phyloP scores from a whole-genome alignment of 2,329 filamentous ascomycete genomes.

The Xylaria digitata region DNA sequence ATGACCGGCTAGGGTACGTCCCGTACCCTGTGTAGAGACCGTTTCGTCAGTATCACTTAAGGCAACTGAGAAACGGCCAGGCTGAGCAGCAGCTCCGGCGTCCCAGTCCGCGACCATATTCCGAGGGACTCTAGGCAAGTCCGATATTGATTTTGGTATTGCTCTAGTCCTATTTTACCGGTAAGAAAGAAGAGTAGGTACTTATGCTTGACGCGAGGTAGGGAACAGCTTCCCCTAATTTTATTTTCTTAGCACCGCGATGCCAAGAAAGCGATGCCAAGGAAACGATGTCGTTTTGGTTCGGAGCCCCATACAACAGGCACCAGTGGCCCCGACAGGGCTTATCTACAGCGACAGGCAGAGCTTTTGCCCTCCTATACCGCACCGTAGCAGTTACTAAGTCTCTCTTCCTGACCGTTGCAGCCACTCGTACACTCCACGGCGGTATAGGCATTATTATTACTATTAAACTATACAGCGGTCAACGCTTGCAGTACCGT shows the following conservation, averaged over 20 bases:
- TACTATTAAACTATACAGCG: neutral
- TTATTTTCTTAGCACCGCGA: constrained; percentile 11
- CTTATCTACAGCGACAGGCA: neutral
- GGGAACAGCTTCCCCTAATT: constrained; percentile 13
- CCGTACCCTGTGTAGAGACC: constrained; percentile 2
- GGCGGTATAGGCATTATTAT: too few species aligned
- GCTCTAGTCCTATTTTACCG: neutral
- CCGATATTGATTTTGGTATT: neutral
- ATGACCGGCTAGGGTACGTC: constrained; percentile 16
- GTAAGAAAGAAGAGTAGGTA: constrained; percentile 9
- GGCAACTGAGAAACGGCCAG: constrained; percentile 3
- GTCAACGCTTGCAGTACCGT: too few species aligned
- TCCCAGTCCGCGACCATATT: constrained; percentile 21
- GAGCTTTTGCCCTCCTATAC: too few species aligned
- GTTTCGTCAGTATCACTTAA: constrained; percentile 23
- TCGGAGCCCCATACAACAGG: constrained; percentile 8
- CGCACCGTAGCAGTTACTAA: too few species aligned
- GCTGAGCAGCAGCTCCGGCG: constrained; percentile 13
- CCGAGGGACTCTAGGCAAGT: neutral
- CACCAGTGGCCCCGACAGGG: neutral
- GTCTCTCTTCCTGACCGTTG: too few species aligned
- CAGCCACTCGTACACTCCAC: too few species aligned
- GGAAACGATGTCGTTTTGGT: constrained; percentile 24
- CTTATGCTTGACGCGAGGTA: constrained; percentile 5
- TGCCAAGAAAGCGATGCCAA: constrained; percentile 17